Evolutionary conservation across 306 rosid species (phyloP).

Genomic region (Clitoria ternatea): DNA sequence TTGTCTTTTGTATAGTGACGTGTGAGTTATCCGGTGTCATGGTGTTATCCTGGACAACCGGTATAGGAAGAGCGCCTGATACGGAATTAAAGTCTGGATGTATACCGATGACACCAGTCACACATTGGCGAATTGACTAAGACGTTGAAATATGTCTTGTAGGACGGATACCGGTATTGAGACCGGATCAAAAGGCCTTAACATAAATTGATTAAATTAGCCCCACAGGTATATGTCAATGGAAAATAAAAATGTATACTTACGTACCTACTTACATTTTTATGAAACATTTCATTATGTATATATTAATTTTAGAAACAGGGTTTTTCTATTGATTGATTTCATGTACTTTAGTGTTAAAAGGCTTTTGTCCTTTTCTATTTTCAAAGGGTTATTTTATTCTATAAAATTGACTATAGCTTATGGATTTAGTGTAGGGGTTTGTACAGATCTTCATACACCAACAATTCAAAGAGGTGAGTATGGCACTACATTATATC

Average conservation of each 20-base stretch:
- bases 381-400: not conserved
- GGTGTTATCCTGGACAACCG: no score
- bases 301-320: not conserved
- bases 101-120: no score
- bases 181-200: slow-evolving; percentile 14
- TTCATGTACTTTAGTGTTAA: not conserved
- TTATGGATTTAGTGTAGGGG: slow-evolving; percentile 52
- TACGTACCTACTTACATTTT: not conserved
- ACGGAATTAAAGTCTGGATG: no score
- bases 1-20: no score
- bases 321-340: not conserved
- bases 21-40: no score
- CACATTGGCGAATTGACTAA: no score
- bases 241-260: not conserved
- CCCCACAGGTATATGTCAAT: not conserved
- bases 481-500: slow-evolving; percentile 73
- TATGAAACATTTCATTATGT: not conserved
- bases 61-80: no score
- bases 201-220: not conserved
- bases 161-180: no score
- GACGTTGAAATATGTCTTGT: no score
- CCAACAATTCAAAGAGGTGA: slow-evolving; percentile 85
- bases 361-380: not conserved
- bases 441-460: slow-evolving; percentile 62
- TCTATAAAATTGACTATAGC: slow-evolving; percentile 25